Evolutionary conservation across 352 stramenopile genomes (phyloP).

Genomic region (Phytophthora parvispora): DNA sequence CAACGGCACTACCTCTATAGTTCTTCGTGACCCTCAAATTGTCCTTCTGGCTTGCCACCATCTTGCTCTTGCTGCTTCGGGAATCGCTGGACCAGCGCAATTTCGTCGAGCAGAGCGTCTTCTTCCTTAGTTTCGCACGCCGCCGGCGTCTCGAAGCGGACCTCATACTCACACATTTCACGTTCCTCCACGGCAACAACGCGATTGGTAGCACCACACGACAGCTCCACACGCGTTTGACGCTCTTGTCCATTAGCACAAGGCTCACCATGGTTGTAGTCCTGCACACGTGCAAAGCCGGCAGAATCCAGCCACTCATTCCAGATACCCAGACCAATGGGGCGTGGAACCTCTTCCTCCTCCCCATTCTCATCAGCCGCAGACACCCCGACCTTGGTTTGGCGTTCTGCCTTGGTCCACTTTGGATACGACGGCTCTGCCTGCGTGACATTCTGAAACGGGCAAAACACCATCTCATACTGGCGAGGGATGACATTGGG

Average conservation of each 20-base stretch:
- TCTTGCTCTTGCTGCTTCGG: background rate
- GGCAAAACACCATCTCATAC: slow-evolving; percentile 75
- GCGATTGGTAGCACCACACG: slow-evolving; percentile 80
- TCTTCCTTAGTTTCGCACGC: slow-evolving; percentile 50
- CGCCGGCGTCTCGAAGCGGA: slow-evolving; percentile 82
- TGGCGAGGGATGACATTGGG: slow-evolving; percentile 79
- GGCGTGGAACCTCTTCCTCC: slow-evolving; percentile 34
- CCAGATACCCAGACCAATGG: slow-evolving; percentile 72
- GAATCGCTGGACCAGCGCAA: slow-evolving; percentile 19
- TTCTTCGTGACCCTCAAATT: slow-evolving; percentile 37
- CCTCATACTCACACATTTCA: slow-evolving; percentile 92
- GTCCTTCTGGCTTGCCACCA: background rate
- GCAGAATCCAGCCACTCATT: slow-evolving; percentile 61
- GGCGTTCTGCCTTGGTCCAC: slow-evolving; percentile 64
- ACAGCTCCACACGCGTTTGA: slow-evolving; percentile 74
- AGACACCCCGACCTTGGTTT: slow-evolving; percentile 41
- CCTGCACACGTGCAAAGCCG: slow-evolving; percentile 43
- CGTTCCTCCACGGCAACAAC: slow-evolving; percentile 91
- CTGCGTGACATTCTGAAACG: slow-evolving; percentile 88
- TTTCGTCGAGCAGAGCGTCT: slow-evolving; percentile 24
- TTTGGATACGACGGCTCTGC: slow-evolving; percentile 64
- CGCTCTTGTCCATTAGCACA: slow-evolving; percentile 90
- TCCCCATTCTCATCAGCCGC: slow-evolving; percentile 16
- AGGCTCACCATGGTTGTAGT: slow-evolving; percentile 84
- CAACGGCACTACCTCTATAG: slow-evolving; percentile 16